Evolutionary conservation across 2,329 filamentous ascomycete genomes (phyloP).

Genomic region (Stachybotrys elegans): DNA sequence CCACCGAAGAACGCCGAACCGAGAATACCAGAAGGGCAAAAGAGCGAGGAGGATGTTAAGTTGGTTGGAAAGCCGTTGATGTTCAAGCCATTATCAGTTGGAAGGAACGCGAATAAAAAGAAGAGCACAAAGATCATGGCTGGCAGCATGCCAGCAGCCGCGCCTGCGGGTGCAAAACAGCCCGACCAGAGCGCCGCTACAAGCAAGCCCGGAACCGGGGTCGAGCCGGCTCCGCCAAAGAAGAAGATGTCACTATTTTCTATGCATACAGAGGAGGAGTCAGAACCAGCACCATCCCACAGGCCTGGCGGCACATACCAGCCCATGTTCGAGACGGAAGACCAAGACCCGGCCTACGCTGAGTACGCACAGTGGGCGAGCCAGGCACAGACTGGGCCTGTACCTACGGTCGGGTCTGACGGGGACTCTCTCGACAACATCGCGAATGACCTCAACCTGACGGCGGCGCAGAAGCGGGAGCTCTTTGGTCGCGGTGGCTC

Average conservation of each 20-base stretch:
- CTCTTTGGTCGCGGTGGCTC: constrained; percentile 69
- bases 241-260: constrained; percentile 68
- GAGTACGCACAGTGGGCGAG: constrained; percentile 24
- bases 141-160: constrained; percentile 2
- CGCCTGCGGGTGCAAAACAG: constrained; percentile 5
- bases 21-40: constrained; percentile 51
- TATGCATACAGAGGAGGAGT: constrained; percentile 40
- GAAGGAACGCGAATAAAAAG: constrained; percentile 68
- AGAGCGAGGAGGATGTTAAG: constrained; percentile 60
- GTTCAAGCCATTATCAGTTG: constrained; percentile 86
- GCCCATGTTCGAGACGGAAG: constrained; percentile 41
- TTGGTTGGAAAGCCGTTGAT: constrained; percentile 74
- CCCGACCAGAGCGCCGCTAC: constrained; percentile 9
- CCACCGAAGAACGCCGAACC: constrained; percentile 36
- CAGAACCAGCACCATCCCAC: constrained; percentile 15
- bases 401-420: constrained; percentile 20
- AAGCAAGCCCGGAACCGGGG: constrained; percentile 13
- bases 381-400: constrained; percentile 24
- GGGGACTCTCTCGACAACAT: constrained; percentile 63
- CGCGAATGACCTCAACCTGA: constrained; percentile 73
- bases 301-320: constrained; percentile 36
- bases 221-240: constrained; percentile 22
- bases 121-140: constrained; percentile 36
- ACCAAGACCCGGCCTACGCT: constrained; percentile 19
- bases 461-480: constrained; percentile 70